Percentiles rank a stretch among this genome's conserved stretches.
These are phyloP conservation scores for Entophlyctis luteolus DNA, from an alignment of 192 early-diverging fungal genomes.

Conservation along the genomic window DNA sequence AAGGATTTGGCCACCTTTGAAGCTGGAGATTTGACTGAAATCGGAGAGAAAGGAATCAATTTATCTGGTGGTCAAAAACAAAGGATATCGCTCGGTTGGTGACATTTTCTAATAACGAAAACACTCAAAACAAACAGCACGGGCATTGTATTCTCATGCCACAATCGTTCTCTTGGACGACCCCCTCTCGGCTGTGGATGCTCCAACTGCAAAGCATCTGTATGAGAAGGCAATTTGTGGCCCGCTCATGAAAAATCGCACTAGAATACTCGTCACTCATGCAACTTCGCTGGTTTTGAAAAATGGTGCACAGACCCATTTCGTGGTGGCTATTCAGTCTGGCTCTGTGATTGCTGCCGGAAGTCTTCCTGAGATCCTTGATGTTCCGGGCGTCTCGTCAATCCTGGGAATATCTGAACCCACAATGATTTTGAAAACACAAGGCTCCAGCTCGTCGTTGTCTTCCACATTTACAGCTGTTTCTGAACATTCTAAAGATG, in stretches of 20 bases:
- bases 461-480: not conserved
- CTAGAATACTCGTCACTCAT: conserved; percentile 88
- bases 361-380: conserved; percentile 16
- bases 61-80: conserved; percentile 50
- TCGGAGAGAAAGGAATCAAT: conserved; percentile 58
- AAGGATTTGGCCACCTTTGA: conserved; percentile 80
- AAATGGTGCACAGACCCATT: conserved; percentile 20
- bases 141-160: conserved; percentile 71
- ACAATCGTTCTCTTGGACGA: conserved; percentile 78
- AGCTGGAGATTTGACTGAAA: conserved; percentile 86
- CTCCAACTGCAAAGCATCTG: conserved; percentile 85
- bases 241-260: conserved; percentile 66
- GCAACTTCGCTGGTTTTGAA: conserved; percentile 43
- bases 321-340: conserved; percentile 37
- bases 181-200: conserved; percentile 88
- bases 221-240: conserved; percentile 72
- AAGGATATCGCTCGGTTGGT: conserved; percentile 31
- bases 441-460: not conserved
- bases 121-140: conserved; percentile 39
- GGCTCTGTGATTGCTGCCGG: conserved; percentile 37
- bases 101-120: not conserved
- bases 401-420: conserved; percentile 18
- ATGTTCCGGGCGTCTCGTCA: conserved; percentile 16
- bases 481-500: conserved; percentile 21
- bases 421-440: not conserved